A percentile compares a stretch with the other conserved stretches of the same genome.
phyloP scores from a whole-genome alignment of 1,139 yeast genomes.

The Debaryomyces sp. region DNA sequence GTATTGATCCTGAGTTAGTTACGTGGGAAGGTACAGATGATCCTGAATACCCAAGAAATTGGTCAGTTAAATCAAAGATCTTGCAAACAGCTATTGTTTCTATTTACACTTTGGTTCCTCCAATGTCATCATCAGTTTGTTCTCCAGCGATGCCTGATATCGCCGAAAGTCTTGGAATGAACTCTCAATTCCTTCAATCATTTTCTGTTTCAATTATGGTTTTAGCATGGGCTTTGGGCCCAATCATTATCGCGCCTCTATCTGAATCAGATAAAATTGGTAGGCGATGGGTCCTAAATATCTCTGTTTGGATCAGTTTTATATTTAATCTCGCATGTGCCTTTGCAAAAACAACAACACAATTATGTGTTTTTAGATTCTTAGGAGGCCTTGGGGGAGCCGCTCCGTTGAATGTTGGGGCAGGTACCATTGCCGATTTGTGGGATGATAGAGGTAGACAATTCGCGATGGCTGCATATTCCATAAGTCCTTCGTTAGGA shows the following conservation, averaged over 20 bases:
- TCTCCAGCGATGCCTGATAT: conserved; percentile 60
- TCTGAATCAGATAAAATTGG: conserved; percentile 58
- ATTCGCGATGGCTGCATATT: conserved; percentile 60
- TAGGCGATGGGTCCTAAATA: conserved; percentile 51
- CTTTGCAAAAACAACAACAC: conserved; percentile 52
- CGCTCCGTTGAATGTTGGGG: conserved; percentile 71
- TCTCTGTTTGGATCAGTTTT: conserved; percentile 52
- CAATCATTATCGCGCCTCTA: conserved; percentile 61
- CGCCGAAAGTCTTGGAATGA: conserved; percentile 42
- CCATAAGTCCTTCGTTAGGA: conserved; percentile 55
- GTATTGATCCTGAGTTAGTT: conserved; percentile 62
- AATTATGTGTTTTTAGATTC: conserved; percentile 59
- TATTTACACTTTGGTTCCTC: conserved; percentile 55
- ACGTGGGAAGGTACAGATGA: conserved; percentile 69
- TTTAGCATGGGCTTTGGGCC: conserved; percentile 65
- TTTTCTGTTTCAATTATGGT: conserved; percentile 61
- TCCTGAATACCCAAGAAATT: conserved; percentile 63
- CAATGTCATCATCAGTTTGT: conserved; percentile 60
- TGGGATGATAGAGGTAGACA: conserved; percentile 55
- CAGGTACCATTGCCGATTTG: conserved; percentile 68
- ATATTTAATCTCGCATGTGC: conserved; percentile 64
- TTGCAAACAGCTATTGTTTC: conserved; percentile 52
- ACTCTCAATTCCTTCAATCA: conserved; percentile 40
- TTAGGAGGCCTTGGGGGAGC: conserved; percentile 69
- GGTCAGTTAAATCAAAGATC: conserved; percentile 47